Conservation (phyloP, 441 rosid species). For the Gossypium gossypioides region DNA sequence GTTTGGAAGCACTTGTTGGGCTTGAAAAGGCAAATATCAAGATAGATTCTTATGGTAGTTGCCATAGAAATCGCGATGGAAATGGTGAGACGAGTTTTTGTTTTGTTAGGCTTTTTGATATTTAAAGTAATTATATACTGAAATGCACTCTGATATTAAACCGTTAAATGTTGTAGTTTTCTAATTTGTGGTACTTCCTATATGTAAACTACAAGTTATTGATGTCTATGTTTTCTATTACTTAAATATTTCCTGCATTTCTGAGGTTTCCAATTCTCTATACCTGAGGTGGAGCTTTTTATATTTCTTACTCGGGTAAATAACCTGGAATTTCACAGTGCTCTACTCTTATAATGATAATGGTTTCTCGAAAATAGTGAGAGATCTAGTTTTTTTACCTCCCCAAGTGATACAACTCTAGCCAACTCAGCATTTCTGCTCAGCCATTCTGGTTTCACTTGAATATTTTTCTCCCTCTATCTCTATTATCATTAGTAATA, state of each 20-base stretch:
- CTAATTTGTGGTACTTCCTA: neutral
- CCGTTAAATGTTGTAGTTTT: neutral
- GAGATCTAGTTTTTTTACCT: neutral
- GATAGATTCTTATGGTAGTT: conserved; percentile 80
- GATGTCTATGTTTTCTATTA: neutral
- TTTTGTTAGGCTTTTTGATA: neutral
- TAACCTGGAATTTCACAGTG: neutral
- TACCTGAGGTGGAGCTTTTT: neutral
- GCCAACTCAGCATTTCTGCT: neutral
- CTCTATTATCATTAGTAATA: too few relatives aligned
- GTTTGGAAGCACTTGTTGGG: conserved; percentile 64
- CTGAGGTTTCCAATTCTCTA: neutral
- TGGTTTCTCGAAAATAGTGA: neutral
- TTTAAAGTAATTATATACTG: neutral
- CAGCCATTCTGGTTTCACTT: neutral
- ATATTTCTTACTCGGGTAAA: neutral
- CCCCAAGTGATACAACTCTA: neutral
- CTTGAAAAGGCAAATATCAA: conserved; percentile 43
- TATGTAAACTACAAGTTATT: neutral
- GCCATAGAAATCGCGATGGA: conserved; percentile 64
- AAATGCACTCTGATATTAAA: neutral
- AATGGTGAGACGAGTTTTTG: conserved; percentile 30
- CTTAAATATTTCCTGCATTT: neutral
- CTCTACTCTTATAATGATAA: neutral
- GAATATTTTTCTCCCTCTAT: neutral